A percentile compares a stretch with the other conserved stretches of the same genome.
phyloP scores from a whole-genome alignment of 2,329 filamentous ascomycete genomes.

The Malbranchea cinnamomea region DNA sequence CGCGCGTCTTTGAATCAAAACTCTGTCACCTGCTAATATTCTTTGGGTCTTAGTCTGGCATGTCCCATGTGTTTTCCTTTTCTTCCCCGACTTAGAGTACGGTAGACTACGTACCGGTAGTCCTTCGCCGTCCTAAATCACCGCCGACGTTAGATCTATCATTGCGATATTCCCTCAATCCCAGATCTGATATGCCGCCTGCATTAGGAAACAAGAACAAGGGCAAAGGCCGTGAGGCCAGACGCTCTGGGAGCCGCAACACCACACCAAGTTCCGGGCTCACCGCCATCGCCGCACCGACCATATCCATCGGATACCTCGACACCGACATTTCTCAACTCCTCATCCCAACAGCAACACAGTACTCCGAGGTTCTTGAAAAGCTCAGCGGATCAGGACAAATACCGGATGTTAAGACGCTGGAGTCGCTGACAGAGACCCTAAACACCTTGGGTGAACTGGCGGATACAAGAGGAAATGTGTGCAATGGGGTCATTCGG shows the following conservation, averaged over 20 bases:
- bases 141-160: no score
- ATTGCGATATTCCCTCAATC: no score
- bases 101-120: no score
- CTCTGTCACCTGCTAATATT: no score
- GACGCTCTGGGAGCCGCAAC: slow-evolving; percentile 45
- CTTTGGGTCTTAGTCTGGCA: no score
- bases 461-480: slow-evolving; percentile 41
- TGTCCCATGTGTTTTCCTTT: no score
- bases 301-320: slow-evolving; percentile 36
- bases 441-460: slow-evolving; percentile 42
- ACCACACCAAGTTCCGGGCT: slow-evolving; percentile 45
- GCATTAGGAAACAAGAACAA: slow-evolving; percentile 33
- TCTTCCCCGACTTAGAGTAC: no score
- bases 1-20: no score
- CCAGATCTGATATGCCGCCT: slow-evolving; percentile 29
- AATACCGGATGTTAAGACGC: slow-evolving; percentile 33
- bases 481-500: slow-evolving; percentile 44
- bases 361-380: slow-evolving; percentile 45
- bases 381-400: slow-evolving; percentile 33
- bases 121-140: no score
- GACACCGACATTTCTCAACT: slow-evolving; percentile 36
- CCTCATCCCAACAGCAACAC: slow-evolving; percentile 32
- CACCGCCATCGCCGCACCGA: slow-evolving; percentile 25
- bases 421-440: slow-evolving; percentile 37
- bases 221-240: slow-evolving; percentile 37